phyloP scores from a whole-genome alignment of 805 yeast species.

The Wickerhamomyces ciferrii region DNA sequence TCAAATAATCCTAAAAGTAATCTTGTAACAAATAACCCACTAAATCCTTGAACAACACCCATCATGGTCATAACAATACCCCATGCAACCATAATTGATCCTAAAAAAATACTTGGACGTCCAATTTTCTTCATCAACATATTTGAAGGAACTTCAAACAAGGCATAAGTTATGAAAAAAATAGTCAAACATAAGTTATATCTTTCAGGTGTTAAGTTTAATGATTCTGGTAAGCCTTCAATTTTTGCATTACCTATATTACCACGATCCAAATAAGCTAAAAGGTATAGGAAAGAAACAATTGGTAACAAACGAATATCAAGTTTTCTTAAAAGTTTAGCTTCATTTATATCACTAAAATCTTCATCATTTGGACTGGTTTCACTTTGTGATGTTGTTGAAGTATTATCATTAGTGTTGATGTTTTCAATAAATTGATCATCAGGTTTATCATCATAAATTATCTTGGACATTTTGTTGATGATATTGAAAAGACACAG shows the following conservation, averaged over 20 bases:
- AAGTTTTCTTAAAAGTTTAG: constrained; percentile 29
- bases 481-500: no score
- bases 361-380: no score
- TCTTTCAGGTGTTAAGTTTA: constrained; percentile 28
- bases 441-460: no score
- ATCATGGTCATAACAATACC: constrained; percentile 28
- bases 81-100: not conserved
- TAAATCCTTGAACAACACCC: constrained; percentile 34
- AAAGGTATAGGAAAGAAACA: constrained; percentile 33
- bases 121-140: constrained; percentile 7
- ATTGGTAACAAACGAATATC: constrained; percentile 35
- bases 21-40: constrained; percentile 28
- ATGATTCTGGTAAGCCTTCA: constrained; percentile 38
- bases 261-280: constrained; percentile 43
- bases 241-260: constrained; percentile 52
- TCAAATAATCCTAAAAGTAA: constrained; percentile 39
- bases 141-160: constrained; percentile 31
- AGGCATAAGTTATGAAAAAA: constrained; percentile 35
- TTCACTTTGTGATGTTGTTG: no score
- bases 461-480: no score
- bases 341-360: constrained; percentile 11
- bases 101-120: not conserved
- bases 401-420: no score
- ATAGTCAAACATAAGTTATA: constrained; percentile 37
- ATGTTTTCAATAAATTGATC: no score